These are phyloP conservation scores for Rutidosis leptorrhynchoides DNA, from an alignment of 129 eudicot species.

Conservation along the genomic window DNA sequence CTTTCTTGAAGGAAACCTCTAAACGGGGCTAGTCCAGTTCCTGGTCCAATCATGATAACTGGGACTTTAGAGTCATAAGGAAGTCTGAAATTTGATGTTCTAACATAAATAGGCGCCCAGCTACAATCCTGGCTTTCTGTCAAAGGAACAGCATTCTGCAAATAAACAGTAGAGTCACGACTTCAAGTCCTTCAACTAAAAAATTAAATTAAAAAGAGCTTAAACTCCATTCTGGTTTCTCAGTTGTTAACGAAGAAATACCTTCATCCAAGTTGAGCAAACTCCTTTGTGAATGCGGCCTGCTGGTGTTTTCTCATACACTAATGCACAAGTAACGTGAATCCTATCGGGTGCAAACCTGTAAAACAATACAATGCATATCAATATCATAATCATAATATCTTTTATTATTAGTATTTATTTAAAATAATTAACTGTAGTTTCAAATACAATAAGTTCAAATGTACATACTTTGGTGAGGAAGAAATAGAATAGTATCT, in stretches of 20 bases:
- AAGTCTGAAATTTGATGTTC: constrained; percentile 90
- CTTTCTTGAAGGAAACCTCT: constrained; percentile 98
- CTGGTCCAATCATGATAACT: constrained; percentile 97
- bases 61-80: constrained; percentile 83
- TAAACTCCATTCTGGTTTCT: not conserved
- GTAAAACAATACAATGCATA: constrained; percentile 15
- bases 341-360: constrained; percentile 83
- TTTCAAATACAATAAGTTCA: not conserved
- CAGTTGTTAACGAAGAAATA: constrained; percentile 23
- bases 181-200: not conserved
- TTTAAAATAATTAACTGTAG: not conserved
- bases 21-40: constrained; percentile 98
- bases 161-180: constrained; percentile 5
- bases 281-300: constrained; percentile 93
- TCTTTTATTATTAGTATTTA: not conserved
- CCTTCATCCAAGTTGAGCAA: constrained; percentile 99
- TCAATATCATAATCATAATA: not conserved
- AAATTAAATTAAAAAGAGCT: not conserved
- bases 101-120: constrained; percentile 80
- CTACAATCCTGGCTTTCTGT: constrained; percentile 77
- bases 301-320: constrained; percentile 76
- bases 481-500: constrained; percentile 97
- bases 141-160: constrained; percentile 75
- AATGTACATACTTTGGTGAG: constrained; percentile 64
- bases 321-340: constrained; percentile 97